Evolutionary conservation across 108 stramenopile genomes (phyloP).

Genomic region (Cylindrotheca fusiformis): DNA sequence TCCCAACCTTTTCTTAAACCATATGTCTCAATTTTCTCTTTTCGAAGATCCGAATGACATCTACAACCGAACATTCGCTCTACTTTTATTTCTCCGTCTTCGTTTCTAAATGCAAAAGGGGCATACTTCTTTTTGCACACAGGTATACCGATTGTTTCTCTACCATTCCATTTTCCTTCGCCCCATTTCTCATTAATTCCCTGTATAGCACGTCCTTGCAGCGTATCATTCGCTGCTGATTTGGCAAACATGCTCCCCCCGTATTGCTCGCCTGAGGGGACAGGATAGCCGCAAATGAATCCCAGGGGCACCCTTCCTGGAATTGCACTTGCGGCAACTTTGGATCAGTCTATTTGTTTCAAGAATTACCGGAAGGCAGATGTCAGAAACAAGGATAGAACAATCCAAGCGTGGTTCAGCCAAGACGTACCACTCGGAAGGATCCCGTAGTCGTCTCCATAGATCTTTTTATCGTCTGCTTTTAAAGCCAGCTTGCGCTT

Average conservation of each 20-base stretch:
- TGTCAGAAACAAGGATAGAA: too few relatives aligned
- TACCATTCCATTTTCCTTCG: constrained; percentile 45
- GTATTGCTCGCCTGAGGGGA: constrained; percentile 74
- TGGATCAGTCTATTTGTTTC: constrained; percentile 77
- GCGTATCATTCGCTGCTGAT: constrained; percentile 75
- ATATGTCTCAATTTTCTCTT: constrained; percentile 55
- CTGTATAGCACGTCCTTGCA: constrained; percentile 82
- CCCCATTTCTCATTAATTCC: constrained; percentile 79
- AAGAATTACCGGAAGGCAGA: neutral
- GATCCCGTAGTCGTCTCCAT: constrained; percentile 84
- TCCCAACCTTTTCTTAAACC: constrained; percentile 83
- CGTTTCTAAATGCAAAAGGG: constrained; percentile 65
- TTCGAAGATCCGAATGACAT: constrained; percentile 60
- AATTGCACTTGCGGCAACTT: constrained; percentile 74
- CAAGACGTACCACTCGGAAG: constrained; percentile 69
- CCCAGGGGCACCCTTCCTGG: constrained; percentile 90
- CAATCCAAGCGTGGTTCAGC: too few relatives aligned
- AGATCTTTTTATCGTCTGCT: constrained; percentile 50
- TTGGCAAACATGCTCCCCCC: constrained; percentile 82
- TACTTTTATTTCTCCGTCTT: constrained; percentile 43
- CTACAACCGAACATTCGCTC: constrained; percentile 82
- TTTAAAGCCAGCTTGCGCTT: constrained; percentile 37
- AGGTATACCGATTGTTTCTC: constrained; percentile 76
- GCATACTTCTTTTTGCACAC: constrained; percentile 91
- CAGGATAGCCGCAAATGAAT: constrained; percentile 87